Base-by-base conservation (phyloP, 371 early-diverging fungal species). In the Zychaea mexicana region DNA sequence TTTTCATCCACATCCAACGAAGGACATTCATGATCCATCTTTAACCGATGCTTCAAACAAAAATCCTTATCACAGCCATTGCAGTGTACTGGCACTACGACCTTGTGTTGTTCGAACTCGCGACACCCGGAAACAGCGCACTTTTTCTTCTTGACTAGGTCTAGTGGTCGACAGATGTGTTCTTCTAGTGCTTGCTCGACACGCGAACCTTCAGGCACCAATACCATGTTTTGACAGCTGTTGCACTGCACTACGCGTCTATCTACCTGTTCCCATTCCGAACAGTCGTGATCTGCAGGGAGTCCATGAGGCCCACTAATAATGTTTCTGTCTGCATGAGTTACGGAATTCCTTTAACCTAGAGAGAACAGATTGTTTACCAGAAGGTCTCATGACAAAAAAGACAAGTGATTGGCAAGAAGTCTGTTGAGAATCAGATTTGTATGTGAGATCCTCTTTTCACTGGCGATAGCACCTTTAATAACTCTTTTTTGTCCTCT, bases 331-430 rank as follows among this genome's bases (percentile, higher is more conserved):
- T n/a, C n/a, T n/a, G n/a, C n/a, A n/a, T n/a, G n/a, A n/a, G n/a
- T n/a, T n/a, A n/a, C n/a, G n/a, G n/a, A n/a, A n/a, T n/a, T n/a
- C n/a, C n/a, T n/a, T n/a, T n/a, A n/a, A n/a, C n/a, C n/a, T n/a
- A n/a, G n/a, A n/a, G n/a, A n/a, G n/a, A n/a, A n/a, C n/a, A n/a
- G n/a, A n/a, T 15, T 46, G n/a, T 46, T 19, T 58, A 58, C 59
- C 59, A 58, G 38, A 58, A 58, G 3, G 59, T 58, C 59, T 42
- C 30, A 21, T 58, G 39, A 27, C 59, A 58, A 27, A 58, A 58
- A 9, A 30, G 59, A 27, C 59, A 58, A 36, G 59, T 58, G 19
- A 58, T 38, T 2, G 59, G 59, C n/a, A 58, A 58, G 28, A 58
- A 58, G 46, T 58, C 59, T 58, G n/a, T 45, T 24, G 38, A 9